These are phyloP conservation scores for Liriodendron chinense DNA, from an alignment of 164 flowering plant species.

Conservation along the genomic window DNA sequence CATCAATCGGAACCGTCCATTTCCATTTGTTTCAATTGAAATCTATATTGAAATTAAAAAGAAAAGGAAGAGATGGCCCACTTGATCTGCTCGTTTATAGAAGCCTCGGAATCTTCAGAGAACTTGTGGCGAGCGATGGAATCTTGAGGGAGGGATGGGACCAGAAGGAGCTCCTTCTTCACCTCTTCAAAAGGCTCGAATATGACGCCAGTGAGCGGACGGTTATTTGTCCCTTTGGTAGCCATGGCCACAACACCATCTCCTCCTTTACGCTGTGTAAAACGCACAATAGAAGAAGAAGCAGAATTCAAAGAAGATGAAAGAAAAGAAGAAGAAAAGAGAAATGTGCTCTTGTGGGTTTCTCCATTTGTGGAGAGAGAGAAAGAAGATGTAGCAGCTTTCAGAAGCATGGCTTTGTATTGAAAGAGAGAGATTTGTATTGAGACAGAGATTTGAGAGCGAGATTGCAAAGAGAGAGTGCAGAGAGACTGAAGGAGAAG, in stretches of 20 bases:
- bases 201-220: slow-evolving; percentile 66
- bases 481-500: background rate
- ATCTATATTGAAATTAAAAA: background rate
- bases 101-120: slow-evolving; percentile 55
- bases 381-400: slow-evolving; percentile 32
- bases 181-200: slow-evolving; percentile 96
- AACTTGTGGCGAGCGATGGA: slow-evolving; percentile 82
- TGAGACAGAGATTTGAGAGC: slow-evolving; percentile 4
- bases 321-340: slow-evolving; percentile 19
- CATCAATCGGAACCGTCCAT: too few relatives aligned
- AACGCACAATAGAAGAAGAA: background rate
- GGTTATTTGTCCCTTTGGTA: slow-evolving; percentile 25
- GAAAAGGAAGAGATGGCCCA: slow-evolving; percentile 13
- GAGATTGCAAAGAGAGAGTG: background rate
- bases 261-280: slow-evolving; percentile 1
- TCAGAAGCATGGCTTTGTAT: slow-evolving; percentile 44
- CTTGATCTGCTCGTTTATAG: slow-evolving; percentile 92
- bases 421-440: background rate
- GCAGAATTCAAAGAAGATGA: slow-evolving; percentile 1
- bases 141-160: slow-evolving; percentile 53
- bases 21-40: too few relatives aligned
- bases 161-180: slow-evolving; percentile 66
- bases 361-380: slow-evolving; percentile 23
- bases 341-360: slow-evolving; percentile 2
- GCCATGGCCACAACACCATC: slow-evolving; percentile 15